A percentile compares a stretch with the other conserved stretches of the same genome.
These are phyloP conservation scores for Ilex aquifolium DNA, from an alignment of 257 asterid species.

Conservation along the genomic window DNA sequence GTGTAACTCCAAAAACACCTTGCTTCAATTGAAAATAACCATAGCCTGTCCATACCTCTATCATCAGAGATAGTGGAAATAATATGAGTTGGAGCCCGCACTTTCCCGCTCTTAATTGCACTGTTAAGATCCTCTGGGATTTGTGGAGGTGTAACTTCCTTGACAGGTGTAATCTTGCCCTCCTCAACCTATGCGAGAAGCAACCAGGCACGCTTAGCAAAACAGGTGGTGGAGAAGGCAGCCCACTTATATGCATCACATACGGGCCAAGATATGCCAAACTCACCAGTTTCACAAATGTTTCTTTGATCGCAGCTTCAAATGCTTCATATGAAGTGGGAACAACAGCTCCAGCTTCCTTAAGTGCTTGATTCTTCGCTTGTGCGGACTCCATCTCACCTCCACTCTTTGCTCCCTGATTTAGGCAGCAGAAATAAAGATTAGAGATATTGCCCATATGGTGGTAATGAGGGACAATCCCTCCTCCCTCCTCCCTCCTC, in stretches of 20 bases:
- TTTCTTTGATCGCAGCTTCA: conserved; percentile 74
- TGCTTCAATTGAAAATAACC: conserved; percentile 1
- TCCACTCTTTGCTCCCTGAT: conserved; percentile 99
- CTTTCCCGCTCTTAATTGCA: conserved; percentile 97
- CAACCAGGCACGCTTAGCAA: conserved; percentile 17
- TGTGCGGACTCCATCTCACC: conserved; percentile 99
- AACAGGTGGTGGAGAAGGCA: conserved; percentile 1
- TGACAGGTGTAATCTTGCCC: conserved; percentile 67
- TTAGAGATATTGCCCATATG: neutral
- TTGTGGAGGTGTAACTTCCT: conserved; percentile 90
- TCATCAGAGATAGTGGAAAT: conserved; percentile 98
- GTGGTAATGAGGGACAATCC: neutral
- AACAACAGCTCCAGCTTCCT: conserved; percentile 94
- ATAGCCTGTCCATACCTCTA: conserved; percentile 48
- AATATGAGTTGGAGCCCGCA: conserved; percentile 96
- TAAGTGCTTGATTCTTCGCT: conserved; percentile 94
- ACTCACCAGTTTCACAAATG: conserved; percentile 71
- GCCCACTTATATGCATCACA: conserved; percentile 4
- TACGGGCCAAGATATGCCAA: neutral
- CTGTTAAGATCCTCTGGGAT: conserved; percentile 92
- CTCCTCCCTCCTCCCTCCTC: too few species aligned
- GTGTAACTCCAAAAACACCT: conserved; percentile 1
- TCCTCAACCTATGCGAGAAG: conserved; percentile 49
- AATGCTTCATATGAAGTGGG: conserved; percentile 97
- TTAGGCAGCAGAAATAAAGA: conserved; percentile 7